phyloP scores from a whole-genome alignment of 1,284 basidiomycete genomes.

The Puccinia coronata region DNA sequence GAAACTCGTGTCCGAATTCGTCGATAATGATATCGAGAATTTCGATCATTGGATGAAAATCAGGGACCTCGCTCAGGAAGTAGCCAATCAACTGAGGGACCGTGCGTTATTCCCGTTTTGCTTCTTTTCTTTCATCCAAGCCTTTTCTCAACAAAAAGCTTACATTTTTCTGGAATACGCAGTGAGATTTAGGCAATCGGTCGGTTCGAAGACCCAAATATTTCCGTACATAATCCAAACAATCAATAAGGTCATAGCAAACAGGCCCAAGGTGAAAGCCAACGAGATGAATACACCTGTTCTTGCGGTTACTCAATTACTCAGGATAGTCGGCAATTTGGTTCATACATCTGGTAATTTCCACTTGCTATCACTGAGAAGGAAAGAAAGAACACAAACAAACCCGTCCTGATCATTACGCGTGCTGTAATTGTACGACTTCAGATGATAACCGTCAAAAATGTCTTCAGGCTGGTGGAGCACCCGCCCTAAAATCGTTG shows the following conservation, averaged over 20 bases:
- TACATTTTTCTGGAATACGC: neutral
- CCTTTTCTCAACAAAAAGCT: neutral
- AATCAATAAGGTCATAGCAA: slow-evolving; percentile 7
- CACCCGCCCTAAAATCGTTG: slow-evolving; percentile 4
- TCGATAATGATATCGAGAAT: neutral
- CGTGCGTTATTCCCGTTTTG: slow-evolving; percentile 10
- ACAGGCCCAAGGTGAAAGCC: neutral
- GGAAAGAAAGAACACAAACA: neutral
- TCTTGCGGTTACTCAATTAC: slow-evolving; percentile 6
- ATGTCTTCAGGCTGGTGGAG: slow-evolving; percentile 25
- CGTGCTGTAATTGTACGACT: neutral
- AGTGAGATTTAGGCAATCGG: slow-evolving; percentile 38
- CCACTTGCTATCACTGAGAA: neutral
- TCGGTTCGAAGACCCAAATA: slow-evolving; percentile 35
- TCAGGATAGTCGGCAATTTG: slow-evolving; percentile 48
- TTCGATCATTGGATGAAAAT: neutral
- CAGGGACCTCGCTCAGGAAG: neutral
- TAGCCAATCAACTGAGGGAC: slow-evolving; percentile 41
- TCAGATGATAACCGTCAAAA: slow-evolving; percentile 35
- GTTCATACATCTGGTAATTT: slow-evolving; percentile 43
- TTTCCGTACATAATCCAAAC: slow-evolving; percentile 19
- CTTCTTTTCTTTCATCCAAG: neutral
- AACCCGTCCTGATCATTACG: neutral
- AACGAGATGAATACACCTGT: slow-evolving; percentile 15
- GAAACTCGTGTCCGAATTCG: neutral